These are phyloP conservation scores for Xylaria sp. DNA, from an alignment of 2,329 filamentous ascomycete genomes.

Conservation along the genomic window DNA sequence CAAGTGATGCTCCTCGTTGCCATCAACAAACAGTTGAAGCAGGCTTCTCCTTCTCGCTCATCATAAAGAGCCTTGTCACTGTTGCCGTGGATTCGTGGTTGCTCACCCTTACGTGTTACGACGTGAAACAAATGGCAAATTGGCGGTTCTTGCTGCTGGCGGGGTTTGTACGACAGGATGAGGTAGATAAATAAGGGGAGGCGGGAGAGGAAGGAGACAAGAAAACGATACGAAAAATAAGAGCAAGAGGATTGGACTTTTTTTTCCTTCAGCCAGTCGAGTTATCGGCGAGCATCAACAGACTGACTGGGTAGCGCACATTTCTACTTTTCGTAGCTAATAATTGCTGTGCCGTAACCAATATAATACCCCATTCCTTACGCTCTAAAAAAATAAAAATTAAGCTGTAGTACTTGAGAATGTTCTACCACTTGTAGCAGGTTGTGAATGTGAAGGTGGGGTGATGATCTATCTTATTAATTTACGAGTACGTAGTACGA, in stretches of 20 bases:
- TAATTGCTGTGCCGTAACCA: slow-evolving; percentile 30
- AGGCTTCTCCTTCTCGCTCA: background rate
- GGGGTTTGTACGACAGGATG: background rate
- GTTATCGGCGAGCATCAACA: slow-evolving; percentile 1
- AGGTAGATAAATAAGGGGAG: too few species aligned
- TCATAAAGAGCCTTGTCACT: background rate
- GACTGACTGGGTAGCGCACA: too few species aligned
- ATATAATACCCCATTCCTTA: slow-evolving; percentile 35
- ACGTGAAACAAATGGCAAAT: background rate
- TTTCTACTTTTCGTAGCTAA: slow-evolving; percentile 10
- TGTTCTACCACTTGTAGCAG: too few species aligned
- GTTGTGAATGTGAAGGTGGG: too few species aligned
- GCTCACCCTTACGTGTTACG: background rate
- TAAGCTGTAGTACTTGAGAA: too few species aligned
- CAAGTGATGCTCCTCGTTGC: background rate
- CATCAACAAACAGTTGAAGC: background rate
- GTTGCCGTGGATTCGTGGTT: background rate
- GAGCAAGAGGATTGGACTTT: slow-evolving; percentile 12
- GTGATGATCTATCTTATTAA: too few species aligned
- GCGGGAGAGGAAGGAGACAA: background rate
- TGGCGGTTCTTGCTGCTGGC: background rate
- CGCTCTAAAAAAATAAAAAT: slow-evolving; percentile 7
- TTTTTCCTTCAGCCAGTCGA: slow-evolving; percentile 4
- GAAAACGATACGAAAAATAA: slow-evolving; percentile 8
- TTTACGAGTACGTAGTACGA: too few species aligned